Percentiles rank a stretch among this genome's conserved stretches.
phyloP scores from a whole-genome alignment of 768 basidiomycete genomes.

The Lactifluus piperatus region DNA sequence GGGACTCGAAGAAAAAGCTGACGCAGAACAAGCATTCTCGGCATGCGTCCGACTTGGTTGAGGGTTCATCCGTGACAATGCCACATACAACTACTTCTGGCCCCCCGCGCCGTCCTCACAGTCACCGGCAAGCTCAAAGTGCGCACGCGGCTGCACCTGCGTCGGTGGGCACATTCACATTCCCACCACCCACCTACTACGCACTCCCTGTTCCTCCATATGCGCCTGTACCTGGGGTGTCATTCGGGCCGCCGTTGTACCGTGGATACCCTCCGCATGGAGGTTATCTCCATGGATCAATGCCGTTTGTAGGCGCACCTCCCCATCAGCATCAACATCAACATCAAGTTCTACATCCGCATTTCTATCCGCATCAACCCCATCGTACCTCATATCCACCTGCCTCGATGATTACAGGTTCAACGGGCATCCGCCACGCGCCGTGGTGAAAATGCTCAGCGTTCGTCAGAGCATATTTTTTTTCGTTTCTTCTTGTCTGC shows the following conservation, averaged over 20 bases:
- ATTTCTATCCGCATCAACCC: slow-evolving; percentile 1
- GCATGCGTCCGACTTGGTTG: not conserved
- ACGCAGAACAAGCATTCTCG: slow-evolving; percentile 2
- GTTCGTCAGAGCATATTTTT: not conserved
- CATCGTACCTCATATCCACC: not conserved
- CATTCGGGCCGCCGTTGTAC: slow-evolving; percentile 2
- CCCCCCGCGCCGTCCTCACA: not conserved
- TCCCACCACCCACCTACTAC: slow-evolving; percentile 16
- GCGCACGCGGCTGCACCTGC: slow-evolving; percentile 12
- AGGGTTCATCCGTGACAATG: not conserved
- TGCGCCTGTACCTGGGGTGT: not conserved
- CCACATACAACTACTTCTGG: not conserved
- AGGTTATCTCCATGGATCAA: not conserved
- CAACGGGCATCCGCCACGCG: slow-evolving; percentile 18
- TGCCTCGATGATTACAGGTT: slow-evolving; percentile 11
- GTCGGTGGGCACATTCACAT: slow-evolving; percentile 17
- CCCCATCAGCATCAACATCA: slow-evolving; percentile 5
- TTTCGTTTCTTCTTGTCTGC: not conserved
- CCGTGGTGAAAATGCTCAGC: slow-evolving; percentile 2
- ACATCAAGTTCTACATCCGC: slow-evolving; percentile 1
- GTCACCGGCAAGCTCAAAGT: not conserved
- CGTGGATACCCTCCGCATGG: slow-evolving; percentile 4
- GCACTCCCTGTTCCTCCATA: slow-evolving; percentile 4
- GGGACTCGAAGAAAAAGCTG: slow-evolving; percentile 10
- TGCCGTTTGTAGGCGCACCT: not conserved